Percentiles rank a stretch among this genome's conserved stretches.
Evolutionary conservation across 768 basidiomycete species (phyloP).

Genomic region (Gautieria morchelliformis): DNA sequence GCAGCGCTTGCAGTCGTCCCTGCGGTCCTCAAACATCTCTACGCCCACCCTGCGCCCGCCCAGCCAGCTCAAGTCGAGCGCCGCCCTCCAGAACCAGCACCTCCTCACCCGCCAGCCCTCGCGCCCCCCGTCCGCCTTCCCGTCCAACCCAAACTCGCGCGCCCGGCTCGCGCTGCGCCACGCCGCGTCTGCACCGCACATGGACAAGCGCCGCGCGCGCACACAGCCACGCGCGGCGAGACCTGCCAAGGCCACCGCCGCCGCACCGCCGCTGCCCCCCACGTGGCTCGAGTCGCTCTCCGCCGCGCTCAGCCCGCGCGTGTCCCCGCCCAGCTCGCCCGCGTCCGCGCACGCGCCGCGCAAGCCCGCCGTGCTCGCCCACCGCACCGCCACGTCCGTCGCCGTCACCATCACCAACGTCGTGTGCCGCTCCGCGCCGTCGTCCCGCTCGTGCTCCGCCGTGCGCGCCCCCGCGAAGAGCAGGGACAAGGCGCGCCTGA

Average conservation of each 20-base stretch:
- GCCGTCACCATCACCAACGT: conserved; percentile 45
- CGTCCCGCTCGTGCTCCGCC: conserved; percentile 46
- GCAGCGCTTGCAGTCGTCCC: background rate
- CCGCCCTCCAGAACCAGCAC: background rate
- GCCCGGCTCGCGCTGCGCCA: conserved; percentile 17
- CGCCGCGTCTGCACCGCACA: conserved; percentile 11
- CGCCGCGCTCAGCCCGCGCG: conserved; percentile 22
- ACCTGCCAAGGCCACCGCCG: conserved; percentile 17
- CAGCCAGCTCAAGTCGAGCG: background rate
- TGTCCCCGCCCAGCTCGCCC: conserved; percentile 16
- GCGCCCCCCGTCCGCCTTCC: conserved; percentile 13
- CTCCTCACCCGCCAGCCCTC: background rate
- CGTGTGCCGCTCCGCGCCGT: conserved; percentile 61
- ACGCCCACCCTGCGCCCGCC: background rate
- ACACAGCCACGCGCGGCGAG: conserved; percentile 6
- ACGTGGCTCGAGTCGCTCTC: conserved; percentile 53
- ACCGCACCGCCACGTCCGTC: conserved; percentile 24
- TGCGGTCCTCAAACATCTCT: background rate
- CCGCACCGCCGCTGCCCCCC: conserved; percentile 46
- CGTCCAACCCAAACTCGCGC: background rate
- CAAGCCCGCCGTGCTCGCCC: conserved; percentile 13
- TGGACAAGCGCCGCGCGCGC: conserved; percentile 9
- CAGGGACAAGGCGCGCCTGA: background rate
- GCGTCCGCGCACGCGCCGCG: background rate
- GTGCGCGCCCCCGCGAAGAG: background rate